Percentiles rank a stretch among this genome's conserved stretches.
Conservation (phyloP, 1,284 basidiomycete genomes). For the Ceratobasidium sp. region DNA sequence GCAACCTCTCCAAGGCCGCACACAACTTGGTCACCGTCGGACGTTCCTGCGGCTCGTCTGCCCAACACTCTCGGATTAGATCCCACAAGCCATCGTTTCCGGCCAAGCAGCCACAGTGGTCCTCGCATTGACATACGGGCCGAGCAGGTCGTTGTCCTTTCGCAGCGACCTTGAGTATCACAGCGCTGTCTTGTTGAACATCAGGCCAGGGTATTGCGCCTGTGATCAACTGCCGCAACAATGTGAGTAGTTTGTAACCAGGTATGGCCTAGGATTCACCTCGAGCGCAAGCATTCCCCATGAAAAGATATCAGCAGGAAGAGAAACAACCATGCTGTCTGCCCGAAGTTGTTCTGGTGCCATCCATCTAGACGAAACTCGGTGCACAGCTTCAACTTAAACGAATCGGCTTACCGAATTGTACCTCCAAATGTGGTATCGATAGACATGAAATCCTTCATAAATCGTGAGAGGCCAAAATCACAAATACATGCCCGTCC, state of each 20-base stretch:
- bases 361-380: slow-evolving; percentile 22
- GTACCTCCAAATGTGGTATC: slow-evolving; percentile 35
- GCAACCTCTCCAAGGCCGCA: not conserved
- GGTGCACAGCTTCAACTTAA: not conserved
- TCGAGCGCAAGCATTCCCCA: slow-evolving; percentile 34
- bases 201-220: slow-evolving; percentile 32
- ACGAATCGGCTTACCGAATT: slow-evolving; percentile 16
- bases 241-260: not conserved
- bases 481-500: slow-evolving; percentile 32
- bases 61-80: slow-evolving; percentile 22
- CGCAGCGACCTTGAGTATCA: slow-evolving; percentile 33
- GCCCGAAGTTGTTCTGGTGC: slow-evolving; percentile 29
- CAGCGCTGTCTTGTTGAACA: slow-evolving; percentile 30
- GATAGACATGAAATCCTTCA: slow-evolving; percentile 37
- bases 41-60: slow-evolving; percentile 8
- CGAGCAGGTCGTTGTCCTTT: slow-evolving; percentile 13
- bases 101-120: not conserved
- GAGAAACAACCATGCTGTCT: slow-evolving; percentile 31
- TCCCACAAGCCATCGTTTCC: slow-evolving; percentile 15
- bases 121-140: not conserved
- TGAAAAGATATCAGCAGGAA: slow-evolving; percentile 32
- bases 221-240: not conserved
- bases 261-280: not conserved
- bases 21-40: slow-evolving; percentile 9
- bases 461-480: slow-evolving; percentile 32